Conservation (phyloP, 495 filamentous ascomycete genomes). For the Rhizodiscina lignyota region DNA sequence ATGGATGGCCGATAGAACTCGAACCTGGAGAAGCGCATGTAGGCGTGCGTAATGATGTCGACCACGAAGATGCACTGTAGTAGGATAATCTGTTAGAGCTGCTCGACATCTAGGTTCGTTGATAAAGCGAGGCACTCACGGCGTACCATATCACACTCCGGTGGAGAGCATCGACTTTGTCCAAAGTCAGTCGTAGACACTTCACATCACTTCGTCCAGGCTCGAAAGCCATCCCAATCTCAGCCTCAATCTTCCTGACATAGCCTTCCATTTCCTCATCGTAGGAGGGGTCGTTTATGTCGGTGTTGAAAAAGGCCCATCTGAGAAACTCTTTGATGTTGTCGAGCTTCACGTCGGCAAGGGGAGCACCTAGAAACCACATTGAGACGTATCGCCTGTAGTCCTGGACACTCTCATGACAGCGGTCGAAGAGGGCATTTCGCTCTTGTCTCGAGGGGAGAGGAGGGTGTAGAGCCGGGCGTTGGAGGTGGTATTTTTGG, state of each 20-base stretch:
- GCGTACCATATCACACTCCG: conserved; percentile 48
- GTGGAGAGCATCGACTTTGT: conserved; percentile 41
- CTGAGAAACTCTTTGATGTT: conserved; percentile 47
- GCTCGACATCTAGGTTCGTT: too few relatives aligned
- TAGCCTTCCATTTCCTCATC: conserved; percentile 43
- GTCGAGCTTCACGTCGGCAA: conserved; percentile 40
- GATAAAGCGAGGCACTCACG: too few relatives aligned
- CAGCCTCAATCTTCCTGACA: conserved; percentile 28
- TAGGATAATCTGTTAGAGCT: too few relatives aligned
- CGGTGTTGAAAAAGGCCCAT: conserved; percentile 40
- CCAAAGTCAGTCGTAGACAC: conserved; percentile 43
- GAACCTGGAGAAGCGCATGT: conserved; percentile 23
- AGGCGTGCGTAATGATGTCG: conserved; percentile 31
- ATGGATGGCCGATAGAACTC: conserved; percentile 22
- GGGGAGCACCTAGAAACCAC: conserved; percentile 48
- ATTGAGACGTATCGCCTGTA: conserved; percentile 35
- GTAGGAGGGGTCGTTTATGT: conserved; percentile 19
- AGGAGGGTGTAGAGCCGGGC: conserved; percentile 34
- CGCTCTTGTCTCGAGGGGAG: conserved; percentile 23
- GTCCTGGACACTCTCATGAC: conserved; percentile 35
- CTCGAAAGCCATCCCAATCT: conserved; percentile 29
- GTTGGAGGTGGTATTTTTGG: conserved; percentile 30
- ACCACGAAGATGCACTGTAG: conserved; percentile 21
- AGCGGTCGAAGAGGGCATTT: conserved; percentile 35
- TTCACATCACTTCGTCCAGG: conserved; percentile 35